Conservation (phyloP, 306 rosid species). For the Quercus mongolica region DNA sequence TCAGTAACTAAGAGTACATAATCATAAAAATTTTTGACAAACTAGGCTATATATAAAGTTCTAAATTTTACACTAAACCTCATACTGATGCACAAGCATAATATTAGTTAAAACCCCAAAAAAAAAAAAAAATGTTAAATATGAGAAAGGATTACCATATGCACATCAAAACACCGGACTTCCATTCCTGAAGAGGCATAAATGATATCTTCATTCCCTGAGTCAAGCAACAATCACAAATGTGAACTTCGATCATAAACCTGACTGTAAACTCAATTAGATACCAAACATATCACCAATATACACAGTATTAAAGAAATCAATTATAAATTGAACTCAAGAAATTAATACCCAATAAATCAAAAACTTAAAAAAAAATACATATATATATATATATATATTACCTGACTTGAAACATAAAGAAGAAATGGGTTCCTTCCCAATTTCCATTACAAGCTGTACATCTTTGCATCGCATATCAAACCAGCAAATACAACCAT, state of each 20-base stretch:
- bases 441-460: conserved; percentile 58
- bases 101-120: too few species aligned
- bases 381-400: too few species aligned
- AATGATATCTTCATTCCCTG: conserved; percentile 78
- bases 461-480: conserved; percentile 81
- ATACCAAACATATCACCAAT: not conserved
- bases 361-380: not conserved
- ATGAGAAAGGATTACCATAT: conserved; percentile 56
- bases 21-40: too few species aligned
- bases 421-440: conserved; percentile 63
- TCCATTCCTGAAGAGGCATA: conserved; percentile 77
- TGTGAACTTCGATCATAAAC: not conserved
- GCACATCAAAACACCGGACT: conserved; percentile 82
- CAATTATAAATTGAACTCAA: not conserved
- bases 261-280: not conserved
- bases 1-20: not conserved
- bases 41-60: too few species aligned
- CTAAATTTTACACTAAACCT: not conserved
- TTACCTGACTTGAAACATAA: conserved; percentile 70
- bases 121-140: not conserved
- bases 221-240: conserved; percentile 27
- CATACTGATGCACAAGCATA: not conserved
- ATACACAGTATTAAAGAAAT: not conserved
- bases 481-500: conserved; percentile 94
- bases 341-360: not conserved